These are phyloP conservation scores for Coemansia sp. DNA, from an alignment of 192 early-diverging fungal genomes.

Conservation along the genomic window DNA sequence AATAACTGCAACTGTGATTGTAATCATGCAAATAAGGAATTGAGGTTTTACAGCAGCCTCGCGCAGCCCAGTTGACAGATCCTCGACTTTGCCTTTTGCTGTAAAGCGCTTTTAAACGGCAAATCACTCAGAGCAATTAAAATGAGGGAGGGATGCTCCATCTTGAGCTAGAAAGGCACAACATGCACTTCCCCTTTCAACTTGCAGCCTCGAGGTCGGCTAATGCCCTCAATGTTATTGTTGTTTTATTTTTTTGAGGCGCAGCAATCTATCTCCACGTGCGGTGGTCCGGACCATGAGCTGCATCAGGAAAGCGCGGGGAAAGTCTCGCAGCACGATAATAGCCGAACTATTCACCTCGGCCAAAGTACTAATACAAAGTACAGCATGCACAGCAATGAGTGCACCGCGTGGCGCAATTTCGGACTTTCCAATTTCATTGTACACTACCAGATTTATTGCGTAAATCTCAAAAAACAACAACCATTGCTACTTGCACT, in stretches of 20 bases:
- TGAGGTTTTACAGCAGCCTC: too few species aligned
- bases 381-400: too few species aligned
- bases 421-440: too few species aligned
- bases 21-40: too few species aligned
- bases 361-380: not conserved
- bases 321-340: too few species aligned
- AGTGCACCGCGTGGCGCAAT: too few species aligned
- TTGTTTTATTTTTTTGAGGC: not conserved
- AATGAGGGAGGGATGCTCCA: not conserved
- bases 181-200: not conserved
- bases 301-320: not conserved
- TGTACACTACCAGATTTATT: not conserved
- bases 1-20: too few species aligned
- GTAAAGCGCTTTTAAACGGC: too few species aligned
- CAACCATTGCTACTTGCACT: not conserved
- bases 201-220: too few species aligned
- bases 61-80: too few species aligned
- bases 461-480: not conserved
- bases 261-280: not conserved
- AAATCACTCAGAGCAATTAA: too few species aligned
- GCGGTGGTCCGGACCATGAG: not conserved
- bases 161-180: not conserved
- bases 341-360: not conserved
- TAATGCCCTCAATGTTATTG: not conserved
- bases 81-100: too few species aligned